These are phyloP conservation scores for Magnusiomyces fungicola DNA, from an alignment of 1,139 yeast species.

Conservation along the genomic window DNA sequence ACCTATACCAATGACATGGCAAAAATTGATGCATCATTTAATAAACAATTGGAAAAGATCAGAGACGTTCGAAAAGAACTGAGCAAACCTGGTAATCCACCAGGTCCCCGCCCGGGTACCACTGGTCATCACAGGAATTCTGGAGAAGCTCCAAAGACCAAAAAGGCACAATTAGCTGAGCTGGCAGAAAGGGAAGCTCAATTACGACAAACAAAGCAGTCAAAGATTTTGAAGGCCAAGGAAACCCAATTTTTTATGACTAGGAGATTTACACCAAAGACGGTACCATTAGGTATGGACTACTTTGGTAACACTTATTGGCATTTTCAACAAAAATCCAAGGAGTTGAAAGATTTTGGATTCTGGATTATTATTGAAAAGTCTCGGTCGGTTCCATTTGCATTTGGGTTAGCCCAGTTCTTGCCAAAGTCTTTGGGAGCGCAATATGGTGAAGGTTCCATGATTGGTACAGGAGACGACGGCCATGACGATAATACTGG, in stretches of 20 bases:
- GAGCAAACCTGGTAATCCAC: not conserved
- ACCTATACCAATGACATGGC: constrained; percentile 6
- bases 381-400: constrained; percentile 9
- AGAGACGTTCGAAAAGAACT: constrained; percentile 9
- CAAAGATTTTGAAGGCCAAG: constrained; percentile 25
- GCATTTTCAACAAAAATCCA: constrained; percentile 32
- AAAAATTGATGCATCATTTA: constrained; percentile 12
- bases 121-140: constrained; percentile 7
- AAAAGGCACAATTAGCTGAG: constrained; percentile 18
- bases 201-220: constrained; percentile 21
- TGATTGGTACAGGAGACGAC: not conserved
- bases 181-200: constrained; percentile 20
- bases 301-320: constrained; percentile 33
- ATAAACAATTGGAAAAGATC: constrained; percentile 9
- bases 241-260: constrained; percentile 22
- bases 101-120: constrained; percentile 8
- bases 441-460: not conserved
- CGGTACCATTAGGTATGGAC: constrained; percentile 32
- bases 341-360: constrained; percentile 19
- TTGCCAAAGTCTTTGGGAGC: not conserved
- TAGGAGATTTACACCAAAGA: constrained; percentile 29
- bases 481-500: not conserved
- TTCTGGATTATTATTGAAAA: constrained; percentile 14
- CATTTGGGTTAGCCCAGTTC: constrained; percentile 5
- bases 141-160: constrained; percentile 12